Base-by-base conservation (phyloP, 108 stramenopile genomes). In the Discostella stelligeroides region DNA sequence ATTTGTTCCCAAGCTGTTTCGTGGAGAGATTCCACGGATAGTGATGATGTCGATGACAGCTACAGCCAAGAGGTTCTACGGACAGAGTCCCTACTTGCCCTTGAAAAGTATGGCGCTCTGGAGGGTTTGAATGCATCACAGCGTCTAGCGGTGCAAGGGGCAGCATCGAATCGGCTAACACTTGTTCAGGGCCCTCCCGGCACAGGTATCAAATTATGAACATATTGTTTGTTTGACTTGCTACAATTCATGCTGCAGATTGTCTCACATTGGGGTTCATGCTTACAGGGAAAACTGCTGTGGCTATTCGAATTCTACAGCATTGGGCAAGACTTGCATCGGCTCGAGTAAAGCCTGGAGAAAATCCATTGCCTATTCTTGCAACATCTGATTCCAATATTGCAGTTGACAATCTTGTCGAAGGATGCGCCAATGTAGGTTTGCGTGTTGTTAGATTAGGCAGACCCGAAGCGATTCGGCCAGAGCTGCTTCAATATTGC, bases 401-500 rank as follows among this genome's bases (percentile, higher is more conserved):
- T 66, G 98, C 98, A 15, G 98, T 98, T 6, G 98, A 99, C 70
- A 97, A 99, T 72, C 70, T 99, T 39, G 90, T 98, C 24, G 97
- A 97, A 76, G 97, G 98, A 38, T 95, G 92, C 67, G 92, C 90
- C 11, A 88, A 85, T 53, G 93, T 87, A 34, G 92, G 97, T 46
- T 73, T 98, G 46, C 81, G 80, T 4, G 97, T 94, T 24, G 88
- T 99, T 21, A 90, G 98, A 18, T 69, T 99, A 42, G 98, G 98
- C 13, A 83, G 94, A 30, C 94, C 97, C 1, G 97, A 95, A 63
- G 92, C 92, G 10, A 92, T 97, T 37, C 85, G 97, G 1, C 94
- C 96, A 3, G 92, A 97, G 68, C 82, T 96, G 11, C 79, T 96
- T 30, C 88, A 88, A 13, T 92, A 82, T 66, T 96, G 95, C 47